A percentile compares a stretch with the other conserved stretches of the same genome.
These are phyloP conservation scores for Withania somnifera DNA, from an alignment of 305 asterid genomes.

Conservation along the genomic window DNA sequence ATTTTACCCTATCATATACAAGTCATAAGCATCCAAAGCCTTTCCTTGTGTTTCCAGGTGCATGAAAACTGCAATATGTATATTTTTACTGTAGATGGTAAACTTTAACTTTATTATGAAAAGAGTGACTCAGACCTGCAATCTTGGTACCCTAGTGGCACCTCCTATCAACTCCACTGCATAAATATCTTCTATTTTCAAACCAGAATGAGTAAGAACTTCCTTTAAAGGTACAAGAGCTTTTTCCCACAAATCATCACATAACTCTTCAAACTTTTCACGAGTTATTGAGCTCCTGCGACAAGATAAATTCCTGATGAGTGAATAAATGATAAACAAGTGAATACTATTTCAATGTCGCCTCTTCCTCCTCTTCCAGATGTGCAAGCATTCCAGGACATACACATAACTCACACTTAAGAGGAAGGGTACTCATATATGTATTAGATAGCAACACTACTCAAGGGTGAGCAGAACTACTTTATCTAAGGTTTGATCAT, in stretches of 20 bases:
- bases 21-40: not conserved
- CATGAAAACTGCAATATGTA: not conserved
- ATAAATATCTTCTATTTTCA: slow-evolving; percentile 63
- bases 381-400: not conserved
- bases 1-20: not conserved
- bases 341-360: not conserved
- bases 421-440: not conserved
- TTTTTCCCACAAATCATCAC: slow-evolving; percentile 83
- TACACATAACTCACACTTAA: not conserved
- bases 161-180: slow-evolving; percentile 99
- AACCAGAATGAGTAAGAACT: slow-evolving; percentile 64
- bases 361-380: slow-evolving; percentile 4
- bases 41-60: not conserved
- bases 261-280: slow-evolving; percentile 93
- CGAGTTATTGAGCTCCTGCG: slow-evolving; percentile 91
- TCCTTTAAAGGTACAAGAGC: slow-evolving; percentile 80
- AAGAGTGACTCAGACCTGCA: slow-evolving; percentile 53
- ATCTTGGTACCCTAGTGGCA: slow-evolving; percentile 94
- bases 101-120: slow-evolving; percentile 1
- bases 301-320: slow-evolving; percentile 2
- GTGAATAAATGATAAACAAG: not conserved
- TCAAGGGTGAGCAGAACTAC: not conserved
- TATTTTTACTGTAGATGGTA: not conserved
- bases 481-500: not conserved
- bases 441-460: not conserved